These are phyloP conservation scores for Phyllostachys edulis DNA, from an alignment of 176 grass and related monocot species.

Conservation along the genomic window DNA sequence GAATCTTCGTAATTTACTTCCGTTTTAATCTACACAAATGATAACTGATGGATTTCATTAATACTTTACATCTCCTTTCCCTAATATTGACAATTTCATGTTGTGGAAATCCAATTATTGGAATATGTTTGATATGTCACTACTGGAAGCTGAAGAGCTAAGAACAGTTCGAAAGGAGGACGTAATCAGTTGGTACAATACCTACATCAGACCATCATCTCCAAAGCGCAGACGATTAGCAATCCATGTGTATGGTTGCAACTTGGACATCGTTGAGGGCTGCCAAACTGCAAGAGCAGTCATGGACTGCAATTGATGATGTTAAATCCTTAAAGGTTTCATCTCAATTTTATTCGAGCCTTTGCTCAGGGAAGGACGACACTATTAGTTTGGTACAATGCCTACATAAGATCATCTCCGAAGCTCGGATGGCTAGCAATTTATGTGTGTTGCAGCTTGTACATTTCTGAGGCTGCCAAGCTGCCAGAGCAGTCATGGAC, in stretches of 20 bases:
- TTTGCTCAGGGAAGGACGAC: slow-evolving; percentile 46
- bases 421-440: slow-evolving; percentile 34
- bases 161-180: slow-evolving; percentile 77
- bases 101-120: slow-evolving; percentile 36
- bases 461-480: slow-evolving; percentile 25
- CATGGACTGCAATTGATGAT: slow-evolving; percentile 66
- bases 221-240: slow-evolving; percentile 64
- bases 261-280: slow-evolving; percentile 52
- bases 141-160: slow-evolving; percentile 90
- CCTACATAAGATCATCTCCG: slow-evolving; percentile 35
- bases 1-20: not conserved
- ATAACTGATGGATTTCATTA: not conserved
- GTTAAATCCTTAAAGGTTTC: slow-evolving; percentile 62
- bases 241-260: slow-evolving; percentile 85
- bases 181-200: slow-evolving; percentile 74
- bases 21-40: not conserved
- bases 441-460: slow-evolving; percentile 36
- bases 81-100: not conserved
- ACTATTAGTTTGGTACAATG: slow-evolving; percentile 37
- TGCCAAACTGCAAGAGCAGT: slow-evolving; percentile 56
- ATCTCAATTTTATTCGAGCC: slow-evolving; percentile 74
- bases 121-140: slow-evolving; percentile 80
- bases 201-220: slow-evolving; percentile 63
- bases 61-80: not conserved
- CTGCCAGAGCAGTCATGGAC: slow-evolving; percentile 38